A percentile compares a stretch with the other conserved stretches of the same genome.
Conservation (phyloP, 192 early-diverging fungal genomes). For the Backusella psychrophila region DNA sequence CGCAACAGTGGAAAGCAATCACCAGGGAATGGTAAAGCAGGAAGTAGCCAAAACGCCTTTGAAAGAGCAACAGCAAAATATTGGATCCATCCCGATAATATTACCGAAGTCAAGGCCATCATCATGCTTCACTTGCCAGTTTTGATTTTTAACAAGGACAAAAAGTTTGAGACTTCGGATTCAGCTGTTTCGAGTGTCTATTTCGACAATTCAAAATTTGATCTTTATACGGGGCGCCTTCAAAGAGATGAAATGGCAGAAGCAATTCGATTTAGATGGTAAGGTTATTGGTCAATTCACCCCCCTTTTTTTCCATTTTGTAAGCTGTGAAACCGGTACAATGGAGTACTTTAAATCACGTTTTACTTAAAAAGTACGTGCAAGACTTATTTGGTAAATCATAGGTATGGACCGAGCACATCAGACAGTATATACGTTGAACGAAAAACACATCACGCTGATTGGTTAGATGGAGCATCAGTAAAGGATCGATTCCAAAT, state of each 20-base stretch:
- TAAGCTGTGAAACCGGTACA: neutral
- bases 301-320: neutral
- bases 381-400: neutral
- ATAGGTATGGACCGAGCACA: constrained; percentile 10
- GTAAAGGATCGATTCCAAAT: constrained; percentile 82
- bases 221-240: constrained; percentile 78
- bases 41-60: constrained; percentile 42
- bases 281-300: constrained; percentile 21
- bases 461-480: constrained; percentile 39
- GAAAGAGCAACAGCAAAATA: constrained; percentile 34
- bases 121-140: constrained; percentile 56
- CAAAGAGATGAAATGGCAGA: constrained; percentile 81
- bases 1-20: neutral
- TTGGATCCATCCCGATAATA: no score
- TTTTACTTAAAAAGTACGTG: no score
- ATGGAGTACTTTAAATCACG: no score
- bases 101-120: no score
- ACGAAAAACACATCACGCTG: constrained; percentile 82
- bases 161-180: constrained; percentile 55
- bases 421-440: constrained; percentile 82
- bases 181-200: constrained; percentile 84
- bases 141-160: constrained; percentile 56
- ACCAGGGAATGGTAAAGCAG: neutral
- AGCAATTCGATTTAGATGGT: constrained; percentile 87
- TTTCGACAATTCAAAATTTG: constrained; percentile 85